These are phyloP conservation scores for Discostella stelligeroides DNA, from an alignment of 108 stramenopile genomes.

Conservation along the genomic window DNA sequence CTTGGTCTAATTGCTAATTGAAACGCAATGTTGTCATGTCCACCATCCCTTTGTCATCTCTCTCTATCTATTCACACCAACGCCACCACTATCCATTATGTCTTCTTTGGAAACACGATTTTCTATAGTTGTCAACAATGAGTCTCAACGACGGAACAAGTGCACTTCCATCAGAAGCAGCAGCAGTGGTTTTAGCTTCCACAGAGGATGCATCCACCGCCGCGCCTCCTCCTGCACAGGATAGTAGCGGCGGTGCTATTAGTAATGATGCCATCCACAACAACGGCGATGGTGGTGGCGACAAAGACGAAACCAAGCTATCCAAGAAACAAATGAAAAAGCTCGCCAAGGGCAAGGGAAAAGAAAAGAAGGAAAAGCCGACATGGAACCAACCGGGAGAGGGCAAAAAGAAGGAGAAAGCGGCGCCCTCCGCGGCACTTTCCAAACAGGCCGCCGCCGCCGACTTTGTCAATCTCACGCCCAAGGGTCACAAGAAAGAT, in stretches of 20 bases:
- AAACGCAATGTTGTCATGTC: too few relatives aligned
- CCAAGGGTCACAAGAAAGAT: slow-evolving; percentile 89
- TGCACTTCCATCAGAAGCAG: slow-evolving; percentile 10
- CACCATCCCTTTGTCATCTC: too few relatives aligned
- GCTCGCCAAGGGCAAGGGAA: slow-evolving; percentile 77
- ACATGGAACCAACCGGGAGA: slow-evolving; percentile 72
- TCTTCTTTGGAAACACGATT: too few relatives aligned
- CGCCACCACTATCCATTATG: too few relatives aligned
- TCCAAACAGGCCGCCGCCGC: slow-evolving; percentile 37
- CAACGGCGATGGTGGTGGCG: not conserved
- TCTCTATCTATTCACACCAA: too few relatives aligned
- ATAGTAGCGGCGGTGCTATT: not conserved
- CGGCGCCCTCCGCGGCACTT: slow-evolving; percentile 35
- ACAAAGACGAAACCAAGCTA: slow-evolving; percentile 44
- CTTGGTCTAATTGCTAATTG: too few relatives aligned
- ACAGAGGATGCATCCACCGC: not conserved
- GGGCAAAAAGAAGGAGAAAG: slow-evolving; percentile 59
- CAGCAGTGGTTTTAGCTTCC: not conserved
- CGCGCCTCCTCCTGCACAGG: not conserved
- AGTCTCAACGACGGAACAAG: slow-evolving; percentile 26
- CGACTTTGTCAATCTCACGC: slow-evolving; percentile 84
- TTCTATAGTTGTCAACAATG: slow-evolving; percentile 33
- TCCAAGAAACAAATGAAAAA: slow-evolving; percentile 87
- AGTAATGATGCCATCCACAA: too few relatives aligned
- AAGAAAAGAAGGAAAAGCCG: slow-evolving; percentile 77